These are phyloP conservation scores for Penicillium desertorum DNA, from an alignment of 495 filamentous ascomycete species.

Conservation along the genomic window DNA sequence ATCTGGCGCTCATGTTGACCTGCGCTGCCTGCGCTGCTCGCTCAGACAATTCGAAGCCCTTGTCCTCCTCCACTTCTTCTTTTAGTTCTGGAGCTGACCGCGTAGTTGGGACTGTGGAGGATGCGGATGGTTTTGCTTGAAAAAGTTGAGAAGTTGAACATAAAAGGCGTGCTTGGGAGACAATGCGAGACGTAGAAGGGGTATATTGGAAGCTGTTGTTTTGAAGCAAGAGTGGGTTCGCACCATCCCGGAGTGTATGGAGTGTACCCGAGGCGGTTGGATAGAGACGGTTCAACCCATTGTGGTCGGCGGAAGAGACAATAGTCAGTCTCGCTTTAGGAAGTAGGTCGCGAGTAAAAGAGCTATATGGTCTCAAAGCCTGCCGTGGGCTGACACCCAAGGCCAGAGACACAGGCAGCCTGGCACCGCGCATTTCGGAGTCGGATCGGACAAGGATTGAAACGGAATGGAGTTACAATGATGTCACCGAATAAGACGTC, in stretches of 20 bases:
- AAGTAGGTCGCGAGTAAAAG: conserved; percentile 22
- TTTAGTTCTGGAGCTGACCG: conserved; percentile 23
- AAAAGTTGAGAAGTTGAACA: conserved; percentile 31
- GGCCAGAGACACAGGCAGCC: conserved; percentile 39
- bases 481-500: conserved; percentile 27
- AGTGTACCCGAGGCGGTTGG: conserved; percentile 27
- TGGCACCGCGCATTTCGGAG: conserved; percentile 46
- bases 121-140: conserved; percentile 27
- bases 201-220: conserved; percentile 19
- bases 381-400: conserved; percentile 34
- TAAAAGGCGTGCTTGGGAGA: conserved; percentile 30
- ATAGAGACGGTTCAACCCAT: conserved; percentile 24
- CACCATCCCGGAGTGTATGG: conserved; percentile 23
- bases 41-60: conserved; percentile 66
- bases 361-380: conserved; percentile 21
- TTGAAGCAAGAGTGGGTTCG: conserved; percentile 19
- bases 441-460: conserved; percentile 20
- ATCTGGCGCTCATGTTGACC: conserved; percentile 80
- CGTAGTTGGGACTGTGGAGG: conserved; percentile 13
- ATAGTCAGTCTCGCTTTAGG: conserved; percentile 9
- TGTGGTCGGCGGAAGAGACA: conserved; percentile 3
- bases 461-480: conserved; percentile 25
- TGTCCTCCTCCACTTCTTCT: conserved; percentile 50
- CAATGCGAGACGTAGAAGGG: conserved; percentile 19
- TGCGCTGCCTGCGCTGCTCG: conserved; percentile 85